A percentile compares a stretch with the other conserved stretches of the same genome.
Evolutionary conservation across 177 flowering plant genomes (phyloP).

Genomic region (Telopea speciosissima): DNA sequence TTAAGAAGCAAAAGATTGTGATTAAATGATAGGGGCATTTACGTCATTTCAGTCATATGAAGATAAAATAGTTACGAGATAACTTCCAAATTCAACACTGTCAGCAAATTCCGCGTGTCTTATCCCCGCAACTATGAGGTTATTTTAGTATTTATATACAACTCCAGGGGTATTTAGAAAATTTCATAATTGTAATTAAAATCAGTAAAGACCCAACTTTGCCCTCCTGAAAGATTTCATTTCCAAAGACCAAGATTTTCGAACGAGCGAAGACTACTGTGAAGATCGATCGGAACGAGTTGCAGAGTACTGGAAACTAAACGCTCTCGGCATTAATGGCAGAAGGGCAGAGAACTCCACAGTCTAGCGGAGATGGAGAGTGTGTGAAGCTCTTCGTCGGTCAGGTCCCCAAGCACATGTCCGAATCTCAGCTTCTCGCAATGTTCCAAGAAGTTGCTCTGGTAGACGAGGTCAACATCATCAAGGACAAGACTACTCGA

Average conservation of each 20-base stretch:
- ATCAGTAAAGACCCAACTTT: constrained; percentile 35
- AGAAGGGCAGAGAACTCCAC: constrained; percentile 37
- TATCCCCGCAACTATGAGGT: neutral
- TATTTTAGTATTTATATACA: constrained; percentile 8
- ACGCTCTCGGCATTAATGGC: constrained; percentile 43
- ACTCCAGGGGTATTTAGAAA: neutral
- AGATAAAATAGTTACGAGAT: too few relatives aligned
- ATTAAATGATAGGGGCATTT: too few relatives aligned
- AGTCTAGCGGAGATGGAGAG: constrained; percentile 36
- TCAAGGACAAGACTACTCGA: constrained; percentile 82
- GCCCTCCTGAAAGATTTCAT: constrained; percentile 20
- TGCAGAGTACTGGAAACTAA: constrained; percentile 15
- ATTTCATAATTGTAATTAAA: constrained; percentile 13
- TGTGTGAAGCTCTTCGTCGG: constrained; percentile 97
- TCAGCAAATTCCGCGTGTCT: too few relatives aligned
- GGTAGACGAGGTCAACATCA: constrained; percentile 93
- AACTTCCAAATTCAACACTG: too few relatives aligned
- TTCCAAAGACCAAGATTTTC: neutral
- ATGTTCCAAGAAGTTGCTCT: constrained; percentile 85
- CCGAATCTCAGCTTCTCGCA: constrained; percentile 68
- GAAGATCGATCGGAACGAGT: constrained; percentile 14
- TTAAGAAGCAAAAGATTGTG: too few relatives aligned
- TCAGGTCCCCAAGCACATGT: constrained; percentile 94
- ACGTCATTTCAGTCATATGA: too few relatives aligned
- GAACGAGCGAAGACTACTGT: constrained; percentile 19